A percentile compares a stretch with the other conserved stretches of the same genome.
Conservation (phyloP, 768 basidiomycete genomes). For the Tylopilus vinaceipallidus region DNA sequence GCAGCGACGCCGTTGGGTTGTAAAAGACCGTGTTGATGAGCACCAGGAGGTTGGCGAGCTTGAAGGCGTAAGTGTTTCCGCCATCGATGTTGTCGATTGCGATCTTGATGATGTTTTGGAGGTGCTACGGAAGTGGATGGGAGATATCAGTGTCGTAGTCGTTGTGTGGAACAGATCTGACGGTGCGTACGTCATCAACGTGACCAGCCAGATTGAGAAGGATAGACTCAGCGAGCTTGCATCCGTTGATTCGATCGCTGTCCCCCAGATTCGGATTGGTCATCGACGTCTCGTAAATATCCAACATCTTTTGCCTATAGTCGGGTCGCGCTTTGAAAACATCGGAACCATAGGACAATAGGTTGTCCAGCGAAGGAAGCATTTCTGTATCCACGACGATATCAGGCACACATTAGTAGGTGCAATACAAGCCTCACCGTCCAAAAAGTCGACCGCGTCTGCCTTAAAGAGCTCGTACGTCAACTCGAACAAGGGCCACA, state of each 20-base stretch:
- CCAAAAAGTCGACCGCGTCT: slow-evolving; percentile 83
- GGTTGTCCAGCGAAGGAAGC: slow-evolving; percentile 86
- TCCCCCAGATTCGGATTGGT: slow-evolving; percentile 64
- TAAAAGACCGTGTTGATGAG: slow-evolving; percentile 81
- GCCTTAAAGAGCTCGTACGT: slow-evolving; percentile 82
- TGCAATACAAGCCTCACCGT: too few relatives aligned
- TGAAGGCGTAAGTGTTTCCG: slow-evolving; percentile 59
- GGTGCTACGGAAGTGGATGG: slow-evolving; percentile 53
- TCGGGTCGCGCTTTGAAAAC: slow-evolving; percentile 69
- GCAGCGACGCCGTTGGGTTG: slow-evolving; percentile 75
- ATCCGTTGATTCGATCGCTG: too few relatives aligned
- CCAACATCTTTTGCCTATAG: slow-evolving; percentile 77
- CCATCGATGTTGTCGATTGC: slow-evolving; percentile 59
- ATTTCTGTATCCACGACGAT: slow-evolving; percentile 54
- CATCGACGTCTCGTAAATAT: slow-evolving; percentile 79
- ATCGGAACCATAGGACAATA: slow-evolving; percentile 79
- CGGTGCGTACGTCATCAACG: slow-evolving; percentile 66
- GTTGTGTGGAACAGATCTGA: neutral
- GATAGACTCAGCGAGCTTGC: slow-evolving; percentile 80
- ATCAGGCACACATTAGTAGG: neutral
- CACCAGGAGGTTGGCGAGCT: slow-evolving; percentile 78
- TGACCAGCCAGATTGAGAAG: slow-evolving; percentile 77
- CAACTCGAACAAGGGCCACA: slow-evolving; percentile 87
- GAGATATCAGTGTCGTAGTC: neutral
- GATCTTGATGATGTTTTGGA: slow-evolving; percentile 63